Conservation (phyloP, 2,329 filamentous ascomycete genomes). For the Stagonosporopsis chrysanthemi region DNA sequence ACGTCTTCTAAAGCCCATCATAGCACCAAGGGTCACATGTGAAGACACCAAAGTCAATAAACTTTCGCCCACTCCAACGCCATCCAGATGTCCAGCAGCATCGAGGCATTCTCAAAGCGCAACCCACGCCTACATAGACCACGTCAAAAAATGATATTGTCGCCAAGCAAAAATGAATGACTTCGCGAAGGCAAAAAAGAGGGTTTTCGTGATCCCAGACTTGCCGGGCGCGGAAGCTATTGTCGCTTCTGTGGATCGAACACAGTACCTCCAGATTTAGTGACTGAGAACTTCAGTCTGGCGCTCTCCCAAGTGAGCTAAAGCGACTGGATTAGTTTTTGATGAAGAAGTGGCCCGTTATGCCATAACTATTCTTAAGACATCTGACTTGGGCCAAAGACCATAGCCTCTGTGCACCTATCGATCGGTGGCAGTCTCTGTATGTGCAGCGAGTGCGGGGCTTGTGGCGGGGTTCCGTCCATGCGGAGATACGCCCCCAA, state of each 20-base stretch:
- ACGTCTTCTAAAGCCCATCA: no score
- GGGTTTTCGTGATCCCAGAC: constrained; percentile 12
- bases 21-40: no score
- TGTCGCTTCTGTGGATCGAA: constrained; percentile 25
- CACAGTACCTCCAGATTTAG: constrained; percentile 25
- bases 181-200: constrained; percentile 1
- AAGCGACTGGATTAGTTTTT: constrained; percentile 21
- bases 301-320: constrained; percentile 25
- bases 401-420: no score
- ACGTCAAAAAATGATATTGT: no score
- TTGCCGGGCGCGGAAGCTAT: constrained; percentile 15
- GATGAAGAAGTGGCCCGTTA: no score
- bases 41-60: no score
- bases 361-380: no score
- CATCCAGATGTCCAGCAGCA: no score
- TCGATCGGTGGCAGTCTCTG: background rate
- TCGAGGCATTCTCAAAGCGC: no score
- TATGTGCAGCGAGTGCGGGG: background rate
- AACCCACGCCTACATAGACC: no score
- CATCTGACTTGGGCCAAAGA: no score
- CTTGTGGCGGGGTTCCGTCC: background rate
- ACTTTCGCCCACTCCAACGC: no score
- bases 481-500: background rate
- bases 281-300: constrained; percentile 25
- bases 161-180: background rate